Conservation (phyloP, 345 rosid species). For the Xanthoceras sorbifolium region DNA sequence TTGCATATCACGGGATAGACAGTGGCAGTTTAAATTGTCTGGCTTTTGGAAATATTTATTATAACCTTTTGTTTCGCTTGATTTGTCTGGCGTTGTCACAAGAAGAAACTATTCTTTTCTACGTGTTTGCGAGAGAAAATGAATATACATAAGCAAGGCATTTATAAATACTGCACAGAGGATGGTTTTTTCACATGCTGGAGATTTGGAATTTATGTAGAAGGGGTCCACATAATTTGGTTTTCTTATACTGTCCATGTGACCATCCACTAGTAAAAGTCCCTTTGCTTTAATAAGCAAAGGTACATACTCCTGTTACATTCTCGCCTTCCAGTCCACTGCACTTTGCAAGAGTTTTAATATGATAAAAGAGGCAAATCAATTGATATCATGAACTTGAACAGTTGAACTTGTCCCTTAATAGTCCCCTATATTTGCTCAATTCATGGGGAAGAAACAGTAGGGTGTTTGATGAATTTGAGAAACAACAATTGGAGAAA, state of each 20-base stretch:
- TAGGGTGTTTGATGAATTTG: not conserved
- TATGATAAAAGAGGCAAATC: not conserved
- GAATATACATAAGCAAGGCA: not conserved
- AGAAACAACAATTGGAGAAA: not conserved
- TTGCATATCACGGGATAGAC: slow-evolving; percentile 38
- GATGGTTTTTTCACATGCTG: slow-evolving; percentile 28
- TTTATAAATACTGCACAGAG: not conserved
- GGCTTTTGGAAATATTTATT: slow-evolving; percentile 11
- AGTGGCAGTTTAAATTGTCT: slow-evolving; percentile 22
- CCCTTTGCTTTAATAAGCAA: not conserved
- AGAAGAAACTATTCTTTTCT: slow-evolving; percentile 17
- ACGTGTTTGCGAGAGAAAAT: not conserved
- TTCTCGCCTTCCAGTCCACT: slow-evolving; percentile 1
- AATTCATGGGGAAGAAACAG: not conserved
- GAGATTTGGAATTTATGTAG: slow-evolving; percentile 20
- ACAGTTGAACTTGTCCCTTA: not conserved
- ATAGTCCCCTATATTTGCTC: not conserved
- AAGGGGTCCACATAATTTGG: slow-evolving; percentile 2
- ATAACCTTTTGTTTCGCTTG: slow-evolving; percentile 11
- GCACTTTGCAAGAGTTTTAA: not conserved
- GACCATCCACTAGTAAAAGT: not conserved
- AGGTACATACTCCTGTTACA: not conserved
- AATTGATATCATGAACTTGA: not conserved
- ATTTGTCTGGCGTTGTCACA: slow-evolving; percentile 15
- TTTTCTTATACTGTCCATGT: slow-evolving; percentile 20